A percentile compares a stretch with the other conserved stretches of the same genome.
These are phyloP conservation scores for Cordyceps javanica DNA, from an alignment of 2,329 filamentous ascomycete genomes.

Conservation along the genomic window DNA sequence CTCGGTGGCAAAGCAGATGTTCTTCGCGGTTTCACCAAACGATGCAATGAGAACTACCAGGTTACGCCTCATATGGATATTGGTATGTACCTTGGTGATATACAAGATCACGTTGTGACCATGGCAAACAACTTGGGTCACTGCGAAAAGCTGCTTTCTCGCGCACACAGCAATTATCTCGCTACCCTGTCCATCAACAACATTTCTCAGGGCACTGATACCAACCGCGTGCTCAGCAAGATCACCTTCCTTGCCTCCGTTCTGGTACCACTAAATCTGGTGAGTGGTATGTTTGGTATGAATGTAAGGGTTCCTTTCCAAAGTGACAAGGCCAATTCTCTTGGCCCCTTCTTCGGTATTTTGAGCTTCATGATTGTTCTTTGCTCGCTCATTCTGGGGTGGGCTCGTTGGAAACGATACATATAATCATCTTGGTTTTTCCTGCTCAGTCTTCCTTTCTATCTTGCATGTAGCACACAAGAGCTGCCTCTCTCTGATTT, in stretches of 20 bases:
- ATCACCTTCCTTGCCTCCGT: conserved; percentile 92
- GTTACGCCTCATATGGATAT: conserved; percentile 95
- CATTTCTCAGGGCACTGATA: conserved; percentile 78
- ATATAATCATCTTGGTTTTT: conserved; percentile 30
- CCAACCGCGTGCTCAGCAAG: conserved; percentile 87
- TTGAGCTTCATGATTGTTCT: conserved; percentile 48
- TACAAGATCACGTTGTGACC: conserved; percentile 97
- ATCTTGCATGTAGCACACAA: neutral
- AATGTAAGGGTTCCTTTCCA: conserved; percentile 70
- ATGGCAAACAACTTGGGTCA: conserved; percentile 97
- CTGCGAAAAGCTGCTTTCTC: conserved; percentile 95
- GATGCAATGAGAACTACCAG: conserved; percentile 95
- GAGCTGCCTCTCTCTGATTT: neutral
- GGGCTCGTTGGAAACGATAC: conserved; percentile 41
- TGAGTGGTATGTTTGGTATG: conserved; percentile 85
- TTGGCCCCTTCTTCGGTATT: conserved; percentile 50
- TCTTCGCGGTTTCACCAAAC: conserved; percentile 94
- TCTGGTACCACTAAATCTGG: conserved; percentile 89
- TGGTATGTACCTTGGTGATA: conserved; percentile 91
- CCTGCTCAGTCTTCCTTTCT: neutral
- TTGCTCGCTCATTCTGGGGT: conserved; percentile 38
- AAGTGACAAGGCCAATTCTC: conserved; percentile 38
- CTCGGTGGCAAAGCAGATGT: conserved; percentile 98
- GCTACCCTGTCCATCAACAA: conserved; percentile 91
- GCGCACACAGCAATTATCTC: conserved; percentile 92